These are phyloP conservation scores for Posidonia oceanica DNA, from an alignment of 116 monocot species.

Conservation along the genomic window DNA sequence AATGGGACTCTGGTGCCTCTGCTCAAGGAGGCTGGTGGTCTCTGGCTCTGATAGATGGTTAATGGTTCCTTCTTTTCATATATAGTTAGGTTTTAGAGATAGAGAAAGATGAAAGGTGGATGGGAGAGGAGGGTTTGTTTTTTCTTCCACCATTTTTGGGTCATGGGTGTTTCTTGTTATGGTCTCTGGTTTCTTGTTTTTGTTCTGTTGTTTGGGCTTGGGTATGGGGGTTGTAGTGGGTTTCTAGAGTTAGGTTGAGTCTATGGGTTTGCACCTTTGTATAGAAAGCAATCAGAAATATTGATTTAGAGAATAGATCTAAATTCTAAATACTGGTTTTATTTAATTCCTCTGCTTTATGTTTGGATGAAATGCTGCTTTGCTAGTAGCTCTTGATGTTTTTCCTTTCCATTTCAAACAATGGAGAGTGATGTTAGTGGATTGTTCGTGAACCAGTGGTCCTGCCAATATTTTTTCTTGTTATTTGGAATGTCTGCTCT, in stretches of 20 bases:
- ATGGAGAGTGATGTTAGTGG: no score
- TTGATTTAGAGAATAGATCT: neutral
- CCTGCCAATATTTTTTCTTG: no score
- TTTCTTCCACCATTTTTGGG: constrained; percentile 10
- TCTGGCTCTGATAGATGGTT: constrained; percentile 25
- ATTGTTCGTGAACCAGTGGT: no score
- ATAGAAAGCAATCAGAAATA: neutral
- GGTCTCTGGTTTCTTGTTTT: neutral
- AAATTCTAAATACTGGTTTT: no score
- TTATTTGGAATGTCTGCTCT: no score
- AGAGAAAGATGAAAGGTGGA: neutral
- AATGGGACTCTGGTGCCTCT: constrained; percentile 46
- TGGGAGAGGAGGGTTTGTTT: constrained; percentile 6
- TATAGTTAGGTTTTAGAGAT: neutral
- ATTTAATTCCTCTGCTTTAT: no score
- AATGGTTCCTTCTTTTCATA: neutral
- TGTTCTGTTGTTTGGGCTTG: neutral
- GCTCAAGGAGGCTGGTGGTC: constrained; percentile 46
- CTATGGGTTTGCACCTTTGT: neutral
- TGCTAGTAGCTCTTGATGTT: no score
- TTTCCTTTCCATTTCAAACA: no score
- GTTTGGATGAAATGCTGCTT: no score
- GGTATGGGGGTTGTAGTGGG: neutral
- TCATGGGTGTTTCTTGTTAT: constrained; percentile 1
- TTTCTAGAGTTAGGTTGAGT: neutral